phyloP scores from a whole-genome alignment of 2,329 filamentous ascomycete genomes.

The Ophiosphaerella herpotricha region DNA sequence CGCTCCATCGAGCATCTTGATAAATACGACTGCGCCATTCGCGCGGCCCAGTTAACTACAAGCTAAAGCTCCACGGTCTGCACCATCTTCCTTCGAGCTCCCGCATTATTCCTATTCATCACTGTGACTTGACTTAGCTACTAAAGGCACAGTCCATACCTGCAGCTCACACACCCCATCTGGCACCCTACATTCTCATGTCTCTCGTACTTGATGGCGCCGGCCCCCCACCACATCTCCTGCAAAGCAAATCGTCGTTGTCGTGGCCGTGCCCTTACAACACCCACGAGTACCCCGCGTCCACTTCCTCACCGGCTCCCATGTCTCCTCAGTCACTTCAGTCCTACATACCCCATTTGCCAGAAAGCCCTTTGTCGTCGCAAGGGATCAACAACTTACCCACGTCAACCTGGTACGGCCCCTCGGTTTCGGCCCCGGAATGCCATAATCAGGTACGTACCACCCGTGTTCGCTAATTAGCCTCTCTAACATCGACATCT shows the following conservation, averaged over 20 bases:
- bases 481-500: slow-evolving; percentile 1
- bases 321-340: slow-evolving; percentile 41
- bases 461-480: slow-evolving; percentile 6
- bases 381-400: slow-evolving; percentile 30
- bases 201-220: slow-evolving; percentile 41
- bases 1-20: slow-evolving; percentile 21
- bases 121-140: slow-evolving; percentile 8
- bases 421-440: slow-evolving; percentile 36
- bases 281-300: slow-evolving; percentile 29
- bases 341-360: slow-evolving; percentile 35
- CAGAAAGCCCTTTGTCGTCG: slow-evolving; percentile 32
- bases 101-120: slow-evolving; percentile 10
- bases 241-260: slow-evolving; percentile 25
- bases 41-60: slow-evolving; percentile 21
- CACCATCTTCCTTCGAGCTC: slow-evolving; percentile 8
- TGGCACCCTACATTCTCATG: slow-evolving; percentile 30
- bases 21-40: slow-evolving; percentile 26
- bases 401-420: slow-evolving; percentile 36
- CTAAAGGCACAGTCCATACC: slow-evolving; percentile 18
- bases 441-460: slow-evolving; percentile 34
- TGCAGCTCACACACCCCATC: slow-evolving; percentile 11
- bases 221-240: slow-evolving; percentile 42
- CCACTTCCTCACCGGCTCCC: slow-evolving; percentile 32
- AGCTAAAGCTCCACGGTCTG: slow-evolving; percentile 11
- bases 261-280: slow-evolving; percentile 37